phyloP scores from a whole-genome alignment of 441 rosid species.

The Flueggea neowawraea region DNA sequence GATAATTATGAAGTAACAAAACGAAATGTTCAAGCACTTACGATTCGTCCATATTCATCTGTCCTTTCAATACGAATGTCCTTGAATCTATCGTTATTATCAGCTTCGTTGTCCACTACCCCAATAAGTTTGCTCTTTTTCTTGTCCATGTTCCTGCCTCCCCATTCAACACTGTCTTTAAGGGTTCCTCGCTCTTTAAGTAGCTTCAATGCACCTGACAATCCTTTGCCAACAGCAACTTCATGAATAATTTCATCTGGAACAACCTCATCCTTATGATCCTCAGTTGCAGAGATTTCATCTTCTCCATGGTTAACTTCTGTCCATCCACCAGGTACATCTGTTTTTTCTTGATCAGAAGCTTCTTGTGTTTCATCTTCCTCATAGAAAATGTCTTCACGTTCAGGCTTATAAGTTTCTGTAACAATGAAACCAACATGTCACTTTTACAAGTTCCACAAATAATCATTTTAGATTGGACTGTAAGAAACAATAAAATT shows the following conservation, averaged over 20 bases:
- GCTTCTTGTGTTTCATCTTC: conserved; percentile 72
- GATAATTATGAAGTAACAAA: conserved; percentile 7
- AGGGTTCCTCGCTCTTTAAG: conserved; percentile 93
- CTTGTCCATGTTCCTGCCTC: conserved; percentile 99
- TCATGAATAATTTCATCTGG: conserved; percentile 91
- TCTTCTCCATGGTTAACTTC: conserved; percentile 51
- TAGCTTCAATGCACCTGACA: conserved; percentile 80
- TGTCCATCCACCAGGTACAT: conserved; percentile 59
- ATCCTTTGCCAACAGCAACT: conserved; percentile 85
- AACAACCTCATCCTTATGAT: conserved; percentile 54
- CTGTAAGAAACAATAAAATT: too few relatives aligned
- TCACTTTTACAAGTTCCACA: conserved; percentile 1
- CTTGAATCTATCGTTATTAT: conserved; percentile 46
- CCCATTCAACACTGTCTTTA: conserved; percentile 91
- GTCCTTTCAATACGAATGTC: conserved; percentile 87
- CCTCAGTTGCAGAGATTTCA: conserved; percentile 27
- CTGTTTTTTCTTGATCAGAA: conserved; percentile 48
- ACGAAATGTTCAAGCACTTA: conserved; percentile 41
- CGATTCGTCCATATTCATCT: conserved; percentile 98
- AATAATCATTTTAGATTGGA: too few relatives aligned
- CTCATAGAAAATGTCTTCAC: conserved; percentile 89
- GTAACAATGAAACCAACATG: conserved; percentile 27
- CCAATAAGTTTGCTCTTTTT: conserved; percentile 98
- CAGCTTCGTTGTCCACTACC: conserved; percentile 33
- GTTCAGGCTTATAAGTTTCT: conserved; percentile 65